Evolutionary conservation across 164 flowering plant species (phyloP), one percentile per base, ranked within the genome.

Genomic region (Litsea cubeba): DNA sequence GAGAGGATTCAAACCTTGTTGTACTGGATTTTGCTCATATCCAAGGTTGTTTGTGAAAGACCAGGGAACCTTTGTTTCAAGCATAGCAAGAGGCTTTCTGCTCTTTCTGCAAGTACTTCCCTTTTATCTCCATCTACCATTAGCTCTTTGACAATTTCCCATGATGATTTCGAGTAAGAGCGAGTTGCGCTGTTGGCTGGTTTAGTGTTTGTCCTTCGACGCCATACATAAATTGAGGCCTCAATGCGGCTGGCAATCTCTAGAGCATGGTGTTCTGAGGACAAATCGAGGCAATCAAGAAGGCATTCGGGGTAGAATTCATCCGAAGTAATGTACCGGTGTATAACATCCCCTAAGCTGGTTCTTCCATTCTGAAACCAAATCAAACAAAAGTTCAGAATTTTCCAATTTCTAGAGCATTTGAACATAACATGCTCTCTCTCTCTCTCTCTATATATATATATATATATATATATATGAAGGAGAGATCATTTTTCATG

Each of bases 181-280:
- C 93, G 87, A 70, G 67, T 82, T 30, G 88, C 24, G 12, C 26
- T 78, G 73, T 79, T 76, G 46, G 65, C 25, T 1, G 88, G 84
- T 77, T 80, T 89, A 0, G 81, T 28, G 35, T 85, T 88, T 67
- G 81, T 72, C 80, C 92, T 89, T 75, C 88, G 80, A 7, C 89
- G 86, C 98, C 99, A 96, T 28, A 96, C 83, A 75, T 87, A 85
- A 8, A 96, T 87, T 62, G 99, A 79, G 46, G 98, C 92, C 79
- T 96, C 99, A 49, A 92, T 90, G 40, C 93, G 97, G 72, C 94
- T 96, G 50, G 97, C 98, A 60, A 96, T 84, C 77, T 96, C 99
- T 49, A 92, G 76, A 62, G 93, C 97, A 66, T 87, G 85, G 78
- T 90, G 94, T 69, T 96, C 99, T 22, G 95, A 85, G 6, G 97